Evolutionary conservation across 1,284 basidiomycete genomes (phyloP), one percentile per base, ranked within the genome.

Genomic region (Austropuccinia psidii): DNA sequence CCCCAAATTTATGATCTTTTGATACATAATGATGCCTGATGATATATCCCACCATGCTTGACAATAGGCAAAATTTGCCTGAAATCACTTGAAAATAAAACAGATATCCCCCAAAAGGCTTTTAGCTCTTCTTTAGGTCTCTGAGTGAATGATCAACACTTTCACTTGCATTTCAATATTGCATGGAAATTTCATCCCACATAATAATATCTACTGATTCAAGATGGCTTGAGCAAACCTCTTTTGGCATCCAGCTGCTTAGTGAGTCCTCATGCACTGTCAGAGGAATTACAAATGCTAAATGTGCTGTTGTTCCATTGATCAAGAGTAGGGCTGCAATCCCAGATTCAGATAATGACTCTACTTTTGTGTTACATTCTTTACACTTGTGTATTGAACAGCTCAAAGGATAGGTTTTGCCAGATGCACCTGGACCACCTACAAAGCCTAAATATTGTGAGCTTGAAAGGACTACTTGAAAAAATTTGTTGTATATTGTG

Each of bases 161-260:
- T 21, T 62, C 60, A 3, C 39, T 41, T 29, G 41, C 19, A 1
- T 37, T 29, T 35, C 29, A 21, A 27, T 55, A 21, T 31, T 24
- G n/a, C 52, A 55, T 55, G 0, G 52, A 55, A 3, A 65, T 35
- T n/a, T 65, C 31, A 27, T 65, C 62, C 47, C 62, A 65, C 3
- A 65, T 50, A 1, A 65, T 31, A 15, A 65, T 13, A n/a, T 7
- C 39, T 4, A 37, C n/a, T 33, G 27, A n/a, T 24, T 33, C 55
- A n/a, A n/a, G n/a, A n/a, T n/a, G n/a, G n/a, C n/a, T n/a, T n/a
- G n/a, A n/a, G n/a, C n/a, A n/a, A n/a, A n/a, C n/a, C n/a, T n/a
- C n/a, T n/a, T n/a, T n/a, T n/a, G n/a, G n/a, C n/a, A n/a, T n/a
- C n/a, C n/a, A n/a, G n/a, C n/a, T n/a, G n/a, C n/a, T n/a, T n/a